Conservation (phyloP, 331 rosid species). For the Rosa hybrid region DNA sequence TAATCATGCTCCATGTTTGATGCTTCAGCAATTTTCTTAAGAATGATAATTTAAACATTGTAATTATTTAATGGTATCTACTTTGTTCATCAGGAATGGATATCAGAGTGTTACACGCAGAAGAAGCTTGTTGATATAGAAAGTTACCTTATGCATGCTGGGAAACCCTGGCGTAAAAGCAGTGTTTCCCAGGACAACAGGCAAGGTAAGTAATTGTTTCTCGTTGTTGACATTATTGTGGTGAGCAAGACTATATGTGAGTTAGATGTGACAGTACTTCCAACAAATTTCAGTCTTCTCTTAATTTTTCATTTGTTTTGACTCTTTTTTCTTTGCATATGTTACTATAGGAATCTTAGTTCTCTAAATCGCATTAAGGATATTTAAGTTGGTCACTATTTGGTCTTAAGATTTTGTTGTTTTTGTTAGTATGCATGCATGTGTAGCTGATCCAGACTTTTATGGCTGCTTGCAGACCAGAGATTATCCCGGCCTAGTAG, state of each 20-base stretch:
- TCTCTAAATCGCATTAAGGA: neutral
- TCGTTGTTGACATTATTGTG: neutral
- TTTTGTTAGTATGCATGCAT: neutral
- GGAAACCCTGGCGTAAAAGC: conserved; percentile 90
- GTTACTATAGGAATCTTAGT: neutral
- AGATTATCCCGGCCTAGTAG: conserved; percentile 38
- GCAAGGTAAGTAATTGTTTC: conserved; percentile 41
- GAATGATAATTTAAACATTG: neutral
- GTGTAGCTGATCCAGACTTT: conserved; percentile 16
- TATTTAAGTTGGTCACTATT: neutral
- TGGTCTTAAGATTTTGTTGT: neutral
- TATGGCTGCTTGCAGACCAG: conserved; percentile 43
- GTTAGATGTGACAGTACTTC: neutral
- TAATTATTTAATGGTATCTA: conserved; percentile 15
- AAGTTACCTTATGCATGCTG: conserved; percentile 69
- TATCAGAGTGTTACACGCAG: conserved; percentile 66
- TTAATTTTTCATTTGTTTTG: neutral
- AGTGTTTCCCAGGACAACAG: conserved; percentile 35
- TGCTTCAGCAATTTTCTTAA: conserved; percentile 10
- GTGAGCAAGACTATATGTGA: neutral
- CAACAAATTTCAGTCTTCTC: neutral
- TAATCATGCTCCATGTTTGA: neutral
- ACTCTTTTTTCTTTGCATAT: neutral
- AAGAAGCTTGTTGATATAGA: conserved; percentile 87
- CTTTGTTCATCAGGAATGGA: conserved; percentile 72